Base-by-base conservation (phyloP, 805 yeast genomes). In the Metschnikowia matae region DNA sequence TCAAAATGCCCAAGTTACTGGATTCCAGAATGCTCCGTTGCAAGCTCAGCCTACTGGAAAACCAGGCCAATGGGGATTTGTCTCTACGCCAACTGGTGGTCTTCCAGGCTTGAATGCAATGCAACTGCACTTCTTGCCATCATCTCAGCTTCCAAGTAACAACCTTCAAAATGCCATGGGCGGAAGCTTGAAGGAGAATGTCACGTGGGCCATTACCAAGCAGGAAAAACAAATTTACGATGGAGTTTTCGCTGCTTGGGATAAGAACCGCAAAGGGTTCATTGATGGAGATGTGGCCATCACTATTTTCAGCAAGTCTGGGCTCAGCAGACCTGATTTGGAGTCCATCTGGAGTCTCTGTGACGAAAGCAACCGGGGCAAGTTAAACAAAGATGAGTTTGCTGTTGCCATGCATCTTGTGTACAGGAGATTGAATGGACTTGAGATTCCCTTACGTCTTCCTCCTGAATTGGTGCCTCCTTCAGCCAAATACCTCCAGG, bases 331-430 rank as follows among this genome's bases (percentile, higher is more conserved):
- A 66, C 75, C 82, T 4, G 97, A 91, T 61, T 77, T 92, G 54
- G 98, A 91, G 67, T 77, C 83, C 39, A 90, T 94, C 54, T 92
- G 99, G 99, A 87, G 82, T 44, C 76, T 92, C 57, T 81, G 91
- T 49, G 98, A 94, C 65, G 79, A 84, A 14, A 83, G 84, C 49
- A 87, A 90, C 65, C 78, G 85, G 49, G 97, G 97, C 4, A 83
- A 81, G 63, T 80, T 92, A 57, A 87, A 88, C 65, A 83, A 82
- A 61, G 97, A 92, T 65, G 96, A 89, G 66, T 94, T 92, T 71
- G 86, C 96, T 0, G 90, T 94, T 34, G 97, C 98, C 32, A 94
- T 92, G 98, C 97, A 95, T 75, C 75, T 92, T 52, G 92, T 92
- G 40, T 92, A 94, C 70, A 81, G 97, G 66, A 80, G 92, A 54